A percentile compares a stretch with the other conserved stretches of the same genome.
These are phyloP conservation scores for Globisporangium cystogenes DNA, from an alignment of 352 stramenopile species.

Conservation along the genomic window DNA sequence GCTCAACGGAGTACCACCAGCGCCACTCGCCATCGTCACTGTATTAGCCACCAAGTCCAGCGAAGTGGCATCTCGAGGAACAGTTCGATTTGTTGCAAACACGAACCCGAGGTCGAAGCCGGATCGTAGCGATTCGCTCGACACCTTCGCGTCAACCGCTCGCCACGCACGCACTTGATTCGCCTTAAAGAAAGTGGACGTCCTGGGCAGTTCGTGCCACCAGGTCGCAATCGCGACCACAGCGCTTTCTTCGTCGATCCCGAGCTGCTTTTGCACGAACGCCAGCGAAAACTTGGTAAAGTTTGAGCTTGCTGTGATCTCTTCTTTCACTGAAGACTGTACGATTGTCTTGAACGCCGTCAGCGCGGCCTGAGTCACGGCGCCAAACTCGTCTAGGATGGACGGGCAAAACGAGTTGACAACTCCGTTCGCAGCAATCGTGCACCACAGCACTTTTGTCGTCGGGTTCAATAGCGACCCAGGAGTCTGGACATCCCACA, in stretches of 20 bases:
- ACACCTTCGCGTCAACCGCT: constrained; percentile 4
- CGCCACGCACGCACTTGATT: constrained; percentile 37
- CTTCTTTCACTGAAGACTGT: constrained; percentile 19
- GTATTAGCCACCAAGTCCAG: constrained; percentile 34
- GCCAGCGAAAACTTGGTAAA: constrained; percentile 29
- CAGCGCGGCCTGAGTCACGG: constrained; percentile 17
- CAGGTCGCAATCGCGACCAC: constrained; percentile 28
- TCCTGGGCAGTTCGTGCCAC: constrained; percentile 27
- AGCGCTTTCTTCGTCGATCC: constrained; percentile 17
- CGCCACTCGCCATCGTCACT: constrained; percentile 4
- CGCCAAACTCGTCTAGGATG: constrained; percentile 35
- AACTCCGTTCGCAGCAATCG: constrained; percentile 16
- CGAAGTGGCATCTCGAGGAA: constrained; percentile 20
- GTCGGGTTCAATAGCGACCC: constrained; percentile 46
- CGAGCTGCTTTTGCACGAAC: constrained; percentile 30
- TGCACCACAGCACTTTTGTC: constrained; percentile 42
- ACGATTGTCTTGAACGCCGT: constrained; percentile 24
- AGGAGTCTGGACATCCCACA: constrained; percentile 32
- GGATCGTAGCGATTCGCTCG: constrained; percentile 30
- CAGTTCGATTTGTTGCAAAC: constrained; percentile 18
- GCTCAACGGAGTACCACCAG: constrained; percentile 8
- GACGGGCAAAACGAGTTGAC: constrained; percentile 19
- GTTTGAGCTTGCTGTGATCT: constrained; percentile 27
- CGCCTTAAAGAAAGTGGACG: constrained; percentile 42
- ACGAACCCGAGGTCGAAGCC: constrained; percentile 40